phyloP scores from a whole-genome alignment of 2,329 filamentous ascomycete species.

The Sporothrix luriei region DNA sequence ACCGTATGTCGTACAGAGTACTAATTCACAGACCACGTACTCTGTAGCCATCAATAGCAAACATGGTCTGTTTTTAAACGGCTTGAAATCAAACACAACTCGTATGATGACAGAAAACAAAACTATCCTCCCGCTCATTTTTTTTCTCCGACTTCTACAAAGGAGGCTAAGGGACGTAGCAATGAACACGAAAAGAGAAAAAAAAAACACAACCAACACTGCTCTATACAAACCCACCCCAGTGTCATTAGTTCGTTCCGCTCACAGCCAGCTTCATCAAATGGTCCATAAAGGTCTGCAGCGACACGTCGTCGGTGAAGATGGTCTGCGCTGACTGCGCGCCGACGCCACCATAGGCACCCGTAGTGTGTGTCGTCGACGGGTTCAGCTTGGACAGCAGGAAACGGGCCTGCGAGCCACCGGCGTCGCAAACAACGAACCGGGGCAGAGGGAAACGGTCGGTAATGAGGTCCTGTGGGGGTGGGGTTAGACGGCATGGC shows the following conservation, averaged over 20 bases:
- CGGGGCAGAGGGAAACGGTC: constrained; percentile 97
- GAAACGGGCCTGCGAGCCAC: constrained; percentile 96
- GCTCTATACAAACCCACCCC: constrained; percentile 19
- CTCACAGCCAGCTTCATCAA: constrained; percentile 85
- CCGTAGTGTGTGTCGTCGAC: constrained; percentile 92
- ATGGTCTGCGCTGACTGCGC: constrained; percentile 92
- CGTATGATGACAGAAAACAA: constrained; percentile 21
- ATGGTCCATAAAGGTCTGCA: constrained; percentile 99
- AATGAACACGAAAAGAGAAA: neutral
- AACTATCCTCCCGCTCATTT: constrained; percentile 20
- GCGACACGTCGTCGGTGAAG: constrained; percentile 96
- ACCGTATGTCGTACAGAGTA: too few species aligned
- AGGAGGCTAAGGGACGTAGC: neutral
- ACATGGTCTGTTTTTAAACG: neutral
- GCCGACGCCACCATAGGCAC: constrained; percentile 84
- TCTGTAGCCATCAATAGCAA: neutral
- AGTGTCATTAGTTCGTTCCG: constrained; percentile 56
- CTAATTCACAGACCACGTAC: too few species aligned
- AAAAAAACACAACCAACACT: constrained; percentile 2
- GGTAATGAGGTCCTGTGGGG: constrained; percentile 80
- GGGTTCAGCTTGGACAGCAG: constrained; percentile 95
- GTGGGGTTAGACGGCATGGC: neutral
- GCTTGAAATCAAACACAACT: constrained; percentile 21
- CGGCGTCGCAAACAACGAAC: constrained; percentile 98
- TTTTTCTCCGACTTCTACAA: constrained; percentile 12